Base-by-base conservation (phyloP, 192 early-diverging fungal genomes). In the Helicostylum pulchrum region DNA sequence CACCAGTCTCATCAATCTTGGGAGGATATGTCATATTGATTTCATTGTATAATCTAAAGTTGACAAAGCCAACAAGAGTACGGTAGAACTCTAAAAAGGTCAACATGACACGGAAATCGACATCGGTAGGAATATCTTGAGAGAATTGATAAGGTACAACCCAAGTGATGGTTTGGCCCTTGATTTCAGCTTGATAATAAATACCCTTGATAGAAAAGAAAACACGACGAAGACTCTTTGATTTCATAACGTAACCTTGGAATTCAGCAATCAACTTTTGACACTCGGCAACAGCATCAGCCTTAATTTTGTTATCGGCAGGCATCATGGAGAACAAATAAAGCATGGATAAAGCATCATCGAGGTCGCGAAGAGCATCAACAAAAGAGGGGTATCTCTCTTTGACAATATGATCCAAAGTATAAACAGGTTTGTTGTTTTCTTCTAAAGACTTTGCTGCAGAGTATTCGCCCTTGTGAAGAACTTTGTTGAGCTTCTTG, bases 131-230 rank as follows among this genome's bases (percentile, higher is more conserved):
- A 34, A 92, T 75, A 79, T 88, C 73, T 80, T 94, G 92, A 67
- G 89, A 83, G 79, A 99, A 99, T 78, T 95, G 88, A 77, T 95
- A 94, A 15, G 97, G 97, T 12, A 94, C 90, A 49, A 99, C 81
- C 97, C 97, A 99, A 32, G 89, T 96, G 32, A 99, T 80, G 53
- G 83, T 85, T 71, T 94, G 90, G 36, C 97, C 97, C 74, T 91
- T 87, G 75, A 99, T 91, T 55, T 97, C 94, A n/a, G 91, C 94
- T 80, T 97, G 94, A 78, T 97, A 99, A 79, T 99, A 99, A 74
- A 99, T 97, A 53, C 97, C 97, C 82, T 99, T 99, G 87, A 99
- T 97, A 11, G 92, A 94, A 51, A 99, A 78, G 74, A 99, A 99
- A 26, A 88, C 86, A 74, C 94, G 94, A 58, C 89, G 88, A 59